Conservation (phyloP, 2,329 filamentous ascomycete species). For the Lojkania enalia region DNA sequence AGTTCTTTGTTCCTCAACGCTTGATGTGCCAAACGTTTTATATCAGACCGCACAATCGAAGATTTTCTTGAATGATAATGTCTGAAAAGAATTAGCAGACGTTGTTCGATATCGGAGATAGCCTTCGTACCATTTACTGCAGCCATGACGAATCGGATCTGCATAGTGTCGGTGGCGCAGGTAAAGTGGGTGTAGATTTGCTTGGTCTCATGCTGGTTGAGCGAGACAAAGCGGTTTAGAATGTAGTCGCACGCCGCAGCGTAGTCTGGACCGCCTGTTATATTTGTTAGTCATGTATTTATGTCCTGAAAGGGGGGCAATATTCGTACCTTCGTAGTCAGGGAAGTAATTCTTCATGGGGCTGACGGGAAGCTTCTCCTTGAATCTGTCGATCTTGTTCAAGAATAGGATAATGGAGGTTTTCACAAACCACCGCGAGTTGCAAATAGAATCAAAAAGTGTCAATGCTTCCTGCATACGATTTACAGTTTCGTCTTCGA, state of each 20-base stretch:
- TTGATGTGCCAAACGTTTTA: slow-evolving; percentile 54
- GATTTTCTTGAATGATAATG: slow-evolving; percentile 99
- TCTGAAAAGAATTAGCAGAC: slow-evolving; percentile 66
- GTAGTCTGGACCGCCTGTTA: slow-evolving; percentile 84
- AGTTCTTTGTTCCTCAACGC: slow-evolving; percentile 31
- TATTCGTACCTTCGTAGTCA: slow-evolving; percentile 67
- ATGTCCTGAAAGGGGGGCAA: neutral
- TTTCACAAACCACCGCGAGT: slow-evolving; percentile 73
- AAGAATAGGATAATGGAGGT: slow-evolving; percentile 74
- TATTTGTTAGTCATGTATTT: slow-evolving; percentile 11
- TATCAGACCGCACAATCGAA: slow-evolving; percentile 95
- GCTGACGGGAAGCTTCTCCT: slow-evolving; percentile 72
- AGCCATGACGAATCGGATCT: slow-evolving; percentile 99
- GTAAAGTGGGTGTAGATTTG: slow-evolving; percentile 99
- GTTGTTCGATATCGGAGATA: slow-evolving; percentile 3
- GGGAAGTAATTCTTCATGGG: slow-evolving; percentile 78
- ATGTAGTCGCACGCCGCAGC: slow-evolving; percentile 97
- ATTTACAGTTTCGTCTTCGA: slow-evolving; percentile 89
- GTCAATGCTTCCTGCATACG: slow-evolving; percentile 74
- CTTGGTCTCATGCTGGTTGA: slow-evolving; percentile 99
- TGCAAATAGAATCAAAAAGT: slow-evolving; percentile 73
- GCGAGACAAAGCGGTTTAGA: slow-evolving; percentile 93
- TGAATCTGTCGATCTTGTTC: slow-evolving; percentile 76
- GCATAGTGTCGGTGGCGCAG: slow-evolving; percentile 96
- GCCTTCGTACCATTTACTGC: slow-evolving; percentile 95